These are phyloP conservation scores for Gnetum montanum DNA, from an alignment of 75 land plant species.

Conservation along the genomic window DNA sequence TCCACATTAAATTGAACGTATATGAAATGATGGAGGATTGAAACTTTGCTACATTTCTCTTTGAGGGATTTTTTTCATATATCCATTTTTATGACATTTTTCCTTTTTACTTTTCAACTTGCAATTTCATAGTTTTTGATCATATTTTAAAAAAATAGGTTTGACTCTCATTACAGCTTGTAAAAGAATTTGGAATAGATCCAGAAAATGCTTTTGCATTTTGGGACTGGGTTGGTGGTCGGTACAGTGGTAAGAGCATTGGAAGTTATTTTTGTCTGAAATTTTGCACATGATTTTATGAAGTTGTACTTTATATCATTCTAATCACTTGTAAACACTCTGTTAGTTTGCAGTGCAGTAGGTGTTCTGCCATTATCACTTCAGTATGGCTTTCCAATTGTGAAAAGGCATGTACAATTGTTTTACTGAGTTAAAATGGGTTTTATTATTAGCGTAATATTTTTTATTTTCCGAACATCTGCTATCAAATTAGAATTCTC, in stretches of 20 bases:
- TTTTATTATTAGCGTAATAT: too few species aligned
- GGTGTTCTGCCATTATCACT: constrained; percentile 87
- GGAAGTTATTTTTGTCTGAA: neutral
- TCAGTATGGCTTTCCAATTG: constrained; percentile 85
- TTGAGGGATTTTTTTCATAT: too few species aligned
- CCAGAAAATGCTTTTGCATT: constrained; percentile 96
- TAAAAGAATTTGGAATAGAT: constrained; percentile 93
- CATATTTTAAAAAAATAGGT: neutral
- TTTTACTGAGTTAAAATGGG: too few species aligned
- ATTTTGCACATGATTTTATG: neutral
- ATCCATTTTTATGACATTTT: too few species aligned
- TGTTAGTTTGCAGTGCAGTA: constrained; percentile 98
- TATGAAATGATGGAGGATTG: too few species aligned
- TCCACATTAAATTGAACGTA: too few species aligned
- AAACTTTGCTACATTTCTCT: too few species aligned
- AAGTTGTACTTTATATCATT: neutral
- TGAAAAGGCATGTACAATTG: constrained; percentile 52
- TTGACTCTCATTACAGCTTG: constrained; percentile 54
- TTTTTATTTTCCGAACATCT: too few species aligned
- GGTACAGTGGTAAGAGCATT: constrained; percentile 89
- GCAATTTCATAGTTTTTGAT: neutral
- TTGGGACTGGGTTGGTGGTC: constrained; percentile 99
- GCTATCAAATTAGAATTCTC: too few species aligned
- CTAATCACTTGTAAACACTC: neutral
- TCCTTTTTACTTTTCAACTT: neutral